Evolutionary conservation across 192 early-diverging fungal species (phyloP).

Genomic region (Cetraspora pellucida): DNA sequence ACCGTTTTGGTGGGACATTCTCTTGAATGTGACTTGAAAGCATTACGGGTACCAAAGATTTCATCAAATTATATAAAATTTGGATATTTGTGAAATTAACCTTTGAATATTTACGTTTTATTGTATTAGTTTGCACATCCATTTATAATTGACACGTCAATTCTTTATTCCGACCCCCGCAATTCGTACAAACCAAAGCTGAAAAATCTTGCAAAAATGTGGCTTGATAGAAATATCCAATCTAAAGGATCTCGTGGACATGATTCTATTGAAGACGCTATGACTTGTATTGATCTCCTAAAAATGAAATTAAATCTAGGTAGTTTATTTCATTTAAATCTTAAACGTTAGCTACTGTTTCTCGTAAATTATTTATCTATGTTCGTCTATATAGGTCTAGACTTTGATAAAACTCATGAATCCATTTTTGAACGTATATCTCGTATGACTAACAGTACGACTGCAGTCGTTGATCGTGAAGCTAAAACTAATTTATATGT

Average conservation of each 20-base stretch:
- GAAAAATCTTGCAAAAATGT: conserved; percentile 51
- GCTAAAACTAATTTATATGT: conserved; percentile 37
- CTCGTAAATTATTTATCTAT: conserved; percentile 37
- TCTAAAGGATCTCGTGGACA: conserved; percentile 51
- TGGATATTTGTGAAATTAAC: background rate
- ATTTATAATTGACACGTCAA: conserved; percentile 66
- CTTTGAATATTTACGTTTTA: background rate
- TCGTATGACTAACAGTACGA: conserved; percentile 33
- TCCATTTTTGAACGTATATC: conserved; percentile 26
- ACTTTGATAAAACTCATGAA: conserved; percentile 38
- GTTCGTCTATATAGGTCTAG: conserved; percentile 31
- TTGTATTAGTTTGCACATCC: conserved; percentile 51
- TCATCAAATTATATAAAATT: background rate
- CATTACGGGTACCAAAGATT: conserved; percentile 46
- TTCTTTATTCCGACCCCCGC: conserved; percentile 56
- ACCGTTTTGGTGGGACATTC: conserved; percentile 58
- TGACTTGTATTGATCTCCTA: conserved; percentile 64
- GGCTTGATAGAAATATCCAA: conserved; percentile 63
- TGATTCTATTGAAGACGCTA: conserved; percentile 72
- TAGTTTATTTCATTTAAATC: conserved; percentile 42
- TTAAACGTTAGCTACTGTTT: conserved; percentile 42
- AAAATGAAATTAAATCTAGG: conserved; percentile 55
- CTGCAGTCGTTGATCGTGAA: conserved; percentile 35
- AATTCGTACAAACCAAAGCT: conserved; percentile 60
- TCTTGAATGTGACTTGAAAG: conserved; percentile 71